A percentile compares a stretch with the other conserved stretches of the same genome.
phyloP scores from a whole-genome alignment of 2,329 filamentous ascomycete genomes.

The Mycosphaerella arachidis region DNA sequence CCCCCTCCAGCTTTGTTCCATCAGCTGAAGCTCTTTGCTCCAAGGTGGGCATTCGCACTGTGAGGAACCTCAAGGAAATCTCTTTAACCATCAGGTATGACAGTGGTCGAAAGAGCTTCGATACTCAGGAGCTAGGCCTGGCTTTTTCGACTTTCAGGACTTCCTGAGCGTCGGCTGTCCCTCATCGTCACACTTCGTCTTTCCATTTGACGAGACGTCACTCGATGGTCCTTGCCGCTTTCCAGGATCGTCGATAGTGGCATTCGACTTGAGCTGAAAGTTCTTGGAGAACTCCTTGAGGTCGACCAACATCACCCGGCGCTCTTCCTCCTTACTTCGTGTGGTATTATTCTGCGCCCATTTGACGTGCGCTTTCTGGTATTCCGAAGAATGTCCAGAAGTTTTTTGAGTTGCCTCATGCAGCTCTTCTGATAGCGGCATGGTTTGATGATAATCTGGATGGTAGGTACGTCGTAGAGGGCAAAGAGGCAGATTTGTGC shows the following conservation, averaged over 20 bases:
- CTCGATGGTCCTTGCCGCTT: background rate
- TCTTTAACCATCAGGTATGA: too few relatives aligned
- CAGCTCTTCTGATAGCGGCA: background rate
- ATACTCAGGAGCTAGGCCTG: too few relatives aligned
- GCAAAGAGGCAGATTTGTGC: background rate
- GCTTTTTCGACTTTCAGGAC: too few relatives aligned
- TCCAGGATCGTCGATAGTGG: background rate
- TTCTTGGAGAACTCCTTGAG: background rate
- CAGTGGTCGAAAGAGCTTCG: too few relatives aligned
- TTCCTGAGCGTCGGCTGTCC: too few relatives aligned
- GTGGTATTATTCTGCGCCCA: too few relatives aligned
- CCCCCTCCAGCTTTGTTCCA: too few relatives aligned
- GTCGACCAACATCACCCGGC: background rate
- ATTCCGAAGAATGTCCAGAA: background rate
- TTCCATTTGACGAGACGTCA: too few relatives aligned
- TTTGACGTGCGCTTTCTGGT: background rate
- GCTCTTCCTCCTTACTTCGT: background rate
- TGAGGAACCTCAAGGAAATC: too few relatives aligned
- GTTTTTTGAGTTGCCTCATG: background rate
- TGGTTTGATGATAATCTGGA: background rate
- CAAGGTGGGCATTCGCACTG: too few relatives aligned
- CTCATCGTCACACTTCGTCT: too few relatives aligned
- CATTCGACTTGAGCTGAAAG: background rate
- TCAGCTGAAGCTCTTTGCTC: too few relatives aligned
- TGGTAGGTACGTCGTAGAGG: background rate